A percentile compares a stretch with the other conserved stretches of the same genome.
These are phyloP conservation scores for Coemansia sp. DNA, from an alignment of 192 early-diverging fungal genomes.

Conservation along the genomic window DNA sequence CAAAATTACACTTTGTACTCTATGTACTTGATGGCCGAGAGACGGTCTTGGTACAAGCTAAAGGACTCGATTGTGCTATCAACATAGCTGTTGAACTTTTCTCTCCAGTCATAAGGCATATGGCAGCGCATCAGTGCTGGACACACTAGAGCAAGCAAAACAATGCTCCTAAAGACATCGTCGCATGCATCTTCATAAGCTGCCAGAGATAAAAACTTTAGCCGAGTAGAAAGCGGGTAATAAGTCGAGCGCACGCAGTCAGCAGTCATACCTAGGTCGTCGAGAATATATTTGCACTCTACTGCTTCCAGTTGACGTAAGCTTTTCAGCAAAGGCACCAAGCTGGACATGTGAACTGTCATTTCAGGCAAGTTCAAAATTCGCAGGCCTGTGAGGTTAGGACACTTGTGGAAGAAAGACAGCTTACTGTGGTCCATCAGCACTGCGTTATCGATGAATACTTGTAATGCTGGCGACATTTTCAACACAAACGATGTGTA, in stretches of 20 bases:
- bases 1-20: neutral
- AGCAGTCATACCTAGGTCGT: conserved; percentile 3
- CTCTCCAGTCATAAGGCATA: conserved; percentile 10
- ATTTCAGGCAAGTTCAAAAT: conserved; percentile 3
- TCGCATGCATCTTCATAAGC: neutral
- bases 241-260: neutral
- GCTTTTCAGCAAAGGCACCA: conserved; percentile 7
- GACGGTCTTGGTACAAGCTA: conserved; percentile 3
- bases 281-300: neutral
- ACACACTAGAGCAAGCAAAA: conserved; percentile 11
- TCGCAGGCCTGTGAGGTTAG: conserved; percentile 1
- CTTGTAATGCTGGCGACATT: conserved; percentile 4
- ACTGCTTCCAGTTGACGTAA: neutral
- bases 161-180: neutral
- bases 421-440: neutral
- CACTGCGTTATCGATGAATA: conserved; percentile 1
- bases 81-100: conserved; percentile 7
- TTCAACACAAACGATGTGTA: conserved; percentile 13
- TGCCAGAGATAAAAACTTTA: neutral
- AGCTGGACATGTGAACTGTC: conserved; percentile 1
- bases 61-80: neutral
- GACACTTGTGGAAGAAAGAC: neutral
- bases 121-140: conserved; percentile 4
- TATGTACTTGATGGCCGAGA: conserved; percentile 8
- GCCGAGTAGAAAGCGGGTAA: conserved; percentile 1